These are phyloP conservation scores for Begonia peltatifolia DNA, from an alignment of 306 rosid species.

Conservation along the genomic window DNA sequence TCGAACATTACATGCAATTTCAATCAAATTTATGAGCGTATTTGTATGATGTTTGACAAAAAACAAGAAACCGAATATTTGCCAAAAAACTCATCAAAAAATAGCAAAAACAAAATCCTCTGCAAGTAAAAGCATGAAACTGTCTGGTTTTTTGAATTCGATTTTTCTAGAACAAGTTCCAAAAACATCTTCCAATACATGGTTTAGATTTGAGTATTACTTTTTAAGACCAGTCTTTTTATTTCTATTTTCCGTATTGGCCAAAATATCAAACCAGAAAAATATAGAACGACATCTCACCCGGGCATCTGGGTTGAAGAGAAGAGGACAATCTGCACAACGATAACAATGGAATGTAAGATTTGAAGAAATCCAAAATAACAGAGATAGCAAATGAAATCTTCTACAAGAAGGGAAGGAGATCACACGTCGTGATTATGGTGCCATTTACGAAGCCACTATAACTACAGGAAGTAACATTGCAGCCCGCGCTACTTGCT, in stretches of 20 bases:
- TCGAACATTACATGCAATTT: not conserved
- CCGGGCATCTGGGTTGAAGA: constrained; percentile 96
- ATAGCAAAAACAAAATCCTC: no score
- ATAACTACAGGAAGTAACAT: constrained; percentile 71
- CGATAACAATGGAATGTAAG: constrained; percentile 10
- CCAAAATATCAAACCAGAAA: not conserved
- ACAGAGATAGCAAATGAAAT: constrained; percentile 5
- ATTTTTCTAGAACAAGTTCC: no score
- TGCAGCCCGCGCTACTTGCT: constrained; percentile 81
- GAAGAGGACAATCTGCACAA: constrained; percentile 52
- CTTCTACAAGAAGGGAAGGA: not conserved
- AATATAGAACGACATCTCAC: constrained; percentile 19
- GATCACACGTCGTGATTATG: constrained; percentile 54
- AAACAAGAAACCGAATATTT: no score
- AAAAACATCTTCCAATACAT: not conserved
- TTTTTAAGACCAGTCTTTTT: no score
- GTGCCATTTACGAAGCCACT: constrained; percentile 74
- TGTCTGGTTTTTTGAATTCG: no score
- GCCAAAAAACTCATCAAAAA: no score
- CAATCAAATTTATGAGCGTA: not conserved
- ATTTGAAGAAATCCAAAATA: not conserved
- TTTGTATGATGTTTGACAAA: no score
- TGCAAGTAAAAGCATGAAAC: no score
- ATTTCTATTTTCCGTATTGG: not conserved
- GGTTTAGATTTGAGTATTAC: not conserved